phyloP scores from a whole-genome alignment of 345 rosid genomes.

The Trapa bicornis region DNA sequence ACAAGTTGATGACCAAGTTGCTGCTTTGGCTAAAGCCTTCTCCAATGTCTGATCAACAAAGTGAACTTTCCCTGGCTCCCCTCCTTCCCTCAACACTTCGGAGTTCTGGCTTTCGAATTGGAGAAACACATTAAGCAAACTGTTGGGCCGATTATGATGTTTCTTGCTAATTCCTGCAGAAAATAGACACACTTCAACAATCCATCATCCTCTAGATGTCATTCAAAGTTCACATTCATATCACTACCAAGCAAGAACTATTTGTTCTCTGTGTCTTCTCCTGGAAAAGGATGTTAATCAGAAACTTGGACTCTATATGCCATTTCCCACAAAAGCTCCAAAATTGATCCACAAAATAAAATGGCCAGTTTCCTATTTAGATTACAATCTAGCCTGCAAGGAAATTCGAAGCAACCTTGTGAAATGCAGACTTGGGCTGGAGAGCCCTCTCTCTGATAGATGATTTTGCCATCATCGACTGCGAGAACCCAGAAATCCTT shows the following conservation, averaged over 20 bases:
- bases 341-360: too few species aligned
- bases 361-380: too few species aligned
- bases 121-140: constrained; percentile 46
- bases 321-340: too few species aligned
- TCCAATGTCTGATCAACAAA: constrained; percentile 24
- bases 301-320: too few species aligned
- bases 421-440: constrained; percentile 17
- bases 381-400: background rate
- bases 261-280: too few species aligned
- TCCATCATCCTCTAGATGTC: too few species aligned
- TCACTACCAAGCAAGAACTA: too few species aligned
- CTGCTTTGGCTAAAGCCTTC: constrained; percentile 20
- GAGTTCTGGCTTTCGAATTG: constrained; percentile 35
- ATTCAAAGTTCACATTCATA: too few species aligned
- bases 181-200: constrained; percentile 4
- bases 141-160: constrained; percentile 24
- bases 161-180: constrained; percentile 28
- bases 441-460: constrained; percentile 53
- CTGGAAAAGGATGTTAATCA: too few species aligned
- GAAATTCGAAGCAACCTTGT: constrained; percentile 26
- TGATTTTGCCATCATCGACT: constrained; percentile 60
- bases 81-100: constrained; percentile 31
- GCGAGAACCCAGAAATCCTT: constrained; percentile 52
- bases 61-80: constrained; percentile 12
- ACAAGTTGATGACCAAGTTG: constrained; percentile 34